Conservation (phyloP, 176 grass and related monocot species). For the Musa schizocarpa region DNA sequence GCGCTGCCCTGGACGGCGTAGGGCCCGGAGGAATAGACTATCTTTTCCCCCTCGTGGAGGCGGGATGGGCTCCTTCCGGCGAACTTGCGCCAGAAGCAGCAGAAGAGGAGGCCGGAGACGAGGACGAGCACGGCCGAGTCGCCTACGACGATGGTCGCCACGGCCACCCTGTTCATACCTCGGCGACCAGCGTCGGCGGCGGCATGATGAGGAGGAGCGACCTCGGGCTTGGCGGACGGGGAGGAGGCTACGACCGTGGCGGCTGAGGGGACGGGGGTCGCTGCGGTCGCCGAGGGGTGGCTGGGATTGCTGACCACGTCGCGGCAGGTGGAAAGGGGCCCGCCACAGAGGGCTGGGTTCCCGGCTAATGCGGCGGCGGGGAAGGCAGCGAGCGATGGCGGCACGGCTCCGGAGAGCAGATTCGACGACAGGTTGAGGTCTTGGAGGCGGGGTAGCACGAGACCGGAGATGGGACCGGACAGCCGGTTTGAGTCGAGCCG, state of each 20-base stretch:
- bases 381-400: background rate
- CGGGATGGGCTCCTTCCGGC: constrained; percentile 38
- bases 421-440: constrained; percentile 13
- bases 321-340: background rate
- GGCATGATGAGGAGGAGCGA: constrained; percentile 3
- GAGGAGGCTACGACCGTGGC: constrained; percentile 44
- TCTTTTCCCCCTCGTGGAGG: constrained; percentile 79
- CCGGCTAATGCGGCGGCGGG: background rate
- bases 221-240: constrained; percentile 32
- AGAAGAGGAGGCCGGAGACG: constrained; percentile 67
- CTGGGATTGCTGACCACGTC: constrained; percentile 12
- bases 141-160: constrained; percentile 66
- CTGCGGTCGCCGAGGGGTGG: constrained; percentile 4
- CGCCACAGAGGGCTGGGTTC: constrained; percentile 2
- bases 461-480: constrained; percentile 9
- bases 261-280: constrained; percentile 26
- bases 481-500: constrained; percentile 1
- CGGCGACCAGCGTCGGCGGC: constrained; percentile 8
- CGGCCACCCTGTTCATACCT: constrained; percentile 53
- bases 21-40: constrained; percentile 93
- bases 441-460: constrained; percentile 1
- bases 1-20: constrained; percentile 36
- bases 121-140: constrained; percentile 72
- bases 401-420: constrained; percentile 1
- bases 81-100: constrained; percentile 96